Conservation (phyloP, 257 asterid species). For the Lycium barbarum region DNA sequence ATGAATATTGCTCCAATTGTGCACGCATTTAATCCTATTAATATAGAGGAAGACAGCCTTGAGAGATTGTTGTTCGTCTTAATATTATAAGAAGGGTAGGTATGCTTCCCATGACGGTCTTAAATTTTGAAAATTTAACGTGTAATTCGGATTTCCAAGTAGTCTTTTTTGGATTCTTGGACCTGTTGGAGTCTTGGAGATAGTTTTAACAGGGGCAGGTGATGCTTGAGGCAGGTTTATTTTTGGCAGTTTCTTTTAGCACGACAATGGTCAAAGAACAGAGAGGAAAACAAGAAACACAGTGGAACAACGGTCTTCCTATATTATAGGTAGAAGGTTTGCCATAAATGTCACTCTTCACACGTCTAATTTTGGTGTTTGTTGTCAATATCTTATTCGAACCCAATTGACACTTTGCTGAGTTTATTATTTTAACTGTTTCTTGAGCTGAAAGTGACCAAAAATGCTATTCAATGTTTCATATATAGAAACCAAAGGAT, state of each 20-base stretch:
- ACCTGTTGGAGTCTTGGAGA: constrained; percentile 22
- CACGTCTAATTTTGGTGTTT: constrained; percentile 14
- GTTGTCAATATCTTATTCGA: constrained; percentile 19
- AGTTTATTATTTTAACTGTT: not conserved
- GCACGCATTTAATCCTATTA: not conserved
- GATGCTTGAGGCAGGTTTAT: constrained; percentile 30
- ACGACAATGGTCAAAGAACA: not conserved
- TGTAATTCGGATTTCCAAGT: constrained; percentile 7
- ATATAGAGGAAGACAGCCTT: not conserved
- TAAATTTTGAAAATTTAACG: constrained; percentile 5
- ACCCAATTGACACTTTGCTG: not conserved
- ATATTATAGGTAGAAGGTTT: not conserved
- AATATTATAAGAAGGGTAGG: not conserved
- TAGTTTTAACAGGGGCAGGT: constrained; percentile 33
- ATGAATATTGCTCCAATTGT: not conserved
- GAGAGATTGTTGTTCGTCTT: not conserved
- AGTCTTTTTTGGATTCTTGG: constrained; percentile 17
- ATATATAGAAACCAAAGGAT: not conserved
- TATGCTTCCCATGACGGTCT: constrained; percentile 9
- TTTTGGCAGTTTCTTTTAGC: not conserved
- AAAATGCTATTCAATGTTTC: not conserved
- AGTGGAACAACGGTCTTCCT: not conserved
- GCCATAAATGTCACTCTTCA: not conserved
- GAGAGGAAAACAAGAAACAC: constrained; percentile 2
- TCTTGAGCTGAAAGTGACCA: constrained; percentile 9